A percentile compares a stretch with the other conserved stretches of the same genome.
Conservation (phyloP, 164 flowering plant genomes). For the Pachysandra terminalis region DNA sequence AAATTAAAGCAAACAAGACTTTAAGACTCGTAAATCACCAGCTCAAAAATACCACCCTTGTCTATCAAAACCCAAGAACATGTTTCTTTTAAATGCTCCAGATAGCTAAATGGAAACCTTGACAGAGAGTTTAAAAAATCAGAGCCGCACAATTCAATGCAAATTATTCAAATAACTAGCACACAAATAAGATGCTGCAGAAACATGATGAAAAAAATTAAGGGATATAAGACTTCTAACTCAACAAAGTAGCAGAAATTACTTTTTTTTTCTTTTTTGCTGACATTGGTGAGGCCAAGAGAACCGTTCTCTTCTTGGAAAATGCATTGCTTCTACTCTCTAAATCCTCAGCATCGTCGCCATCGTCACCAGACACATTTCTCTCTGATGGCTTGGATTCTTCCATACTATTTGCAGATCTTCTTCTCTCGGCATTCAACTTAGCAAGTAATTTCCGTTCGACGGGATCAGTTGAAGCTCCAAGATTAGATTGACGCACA, state of each 20-base stretch:
- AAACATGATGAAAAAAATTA: background rate
- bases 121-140: too few species aligned
- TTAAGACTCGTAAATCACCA: too few species aligned
- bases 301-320: constrained; percentile 41
- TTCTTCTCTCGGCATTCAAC: constrained; percentile 40
- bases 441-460: constrained; percentile 50
- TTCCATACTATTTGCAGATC: constrained; percentile 28
- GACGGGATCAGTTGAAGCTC: constrained; percentile 41
- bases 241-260: background rate
- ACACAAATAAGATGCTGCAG: too few species aligned
- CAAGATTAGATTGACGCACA: constrained; percentile 26
- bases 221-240: background rate
- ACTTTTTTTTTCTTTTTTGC: constrained; percentile 33
- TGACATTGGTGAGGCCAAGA: constrained; percentile 13
- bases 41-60: too few species aligned
- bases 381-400: constrained; percentile 25
- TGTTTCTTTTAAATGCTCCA: too few species aligned
- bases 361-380: constrained; percentile 26
- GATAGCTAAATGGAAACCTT: too few species aligned
- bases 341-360: constrained; percentile 38
- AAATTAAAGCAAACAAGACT: too few species aligned
- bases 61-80: too few species aligned
- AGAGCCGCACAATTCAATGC: too few species aligned
- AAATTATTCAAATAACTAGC: too few species aligned
- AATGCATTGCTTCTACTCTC: constrained; percentile 60